A percentile compares a stretch with the other conserved stretches of the same genome.
Conservation (phyloP, 202 grass and related monocot genomes). For the Cymbopogon flexuosus region DNA sequence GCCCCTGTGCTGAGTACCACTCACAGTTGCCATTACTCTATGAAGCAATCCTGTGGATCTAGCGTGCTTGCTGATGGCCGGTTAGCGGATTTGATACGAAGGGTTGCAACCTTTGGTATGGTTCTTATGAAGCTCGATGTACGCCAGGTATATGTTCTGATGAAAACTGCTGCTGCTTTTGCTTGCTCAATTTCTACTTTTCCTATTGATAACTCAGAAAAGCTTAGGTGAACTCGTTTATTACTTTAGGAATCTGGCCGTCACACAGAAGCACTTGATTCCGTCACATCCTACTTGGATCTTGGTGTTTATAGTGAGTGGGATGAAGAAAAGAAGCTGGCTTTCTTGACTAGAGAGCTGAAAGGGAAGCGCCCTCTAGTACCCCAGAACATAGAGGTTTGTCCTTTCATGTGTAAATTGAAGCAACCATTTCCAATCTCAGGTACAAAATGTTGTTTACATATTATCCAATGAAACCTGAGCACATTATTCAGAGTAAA, state of each 20-base stretch:
- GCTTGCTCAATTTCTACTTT: slow-evolving; percentile 3
- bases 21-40: slow-evolving; percentile 23
- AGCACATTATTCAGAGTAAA: neutral
- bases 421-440: neutral
- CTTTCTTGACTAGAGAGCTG: slow-evolving; percentile 81
- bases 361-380: slow-evolving; percentile 88
- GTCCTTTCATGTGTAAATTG: neutral
- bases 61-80: slow-evolving; percentile 73
- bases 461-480: neutral
- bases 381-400: slow-evolving; percentile 68
- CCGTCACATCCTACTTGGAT: slow-evolving; percentile 74
- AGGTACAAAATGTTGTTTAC: neutral
- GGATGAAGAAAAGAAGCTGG: slow-evolving; percentile 77
- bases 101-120: slow-evolving; percentile 87
- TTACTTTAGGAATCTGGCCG: slow-evolving; percentile 60
- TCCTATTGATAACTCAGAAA: neutral
- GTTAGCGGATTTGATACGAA: slow-evolving; percentile 83
- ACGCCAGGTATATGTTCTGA: slow-evolving; percentile 50
- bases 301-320: slow-evolving; percentile 83
- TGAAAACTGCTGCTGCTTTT: neutral
- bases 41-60: slow-evolving; percentile 87
- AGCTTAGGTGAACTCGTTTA: neutral
- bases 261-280: slow-evolving; percentile 86
- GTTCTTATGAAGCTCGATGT: slow-evolving; percentile 88
- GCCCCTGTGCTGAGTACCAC: neutral